Base-by-base conservation (phyloP, 2,329 filamentous ascomycete genomes). In the Colletotrichum tabaci region DNA sequence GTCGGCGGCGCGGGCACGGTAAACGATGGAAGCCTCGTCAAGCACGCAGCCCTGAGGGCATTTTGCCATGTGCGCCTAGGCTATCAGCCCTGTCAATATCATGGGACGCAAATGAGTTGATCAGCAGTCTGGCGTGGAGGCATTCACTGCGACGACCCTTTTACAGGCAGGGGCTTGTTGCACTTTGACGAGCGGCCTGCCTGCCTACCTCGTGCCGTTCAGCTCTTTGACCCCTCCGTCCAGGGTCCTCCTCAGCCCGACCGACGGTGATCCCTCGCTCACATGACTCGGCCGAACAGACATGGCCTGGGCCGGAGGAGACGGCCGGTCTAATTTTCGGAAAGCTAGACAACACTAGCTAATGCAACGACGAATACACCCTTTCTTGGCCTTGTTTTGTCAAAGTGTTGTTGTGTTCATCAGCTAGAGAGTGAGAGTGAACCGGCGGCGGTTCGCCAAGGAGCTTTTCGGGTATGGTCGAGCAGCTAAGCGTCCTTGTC, bases 271-370 rank as follows among this genome's bases (percentile, higher is more conserved):
- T 47, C 47, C 21, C 21, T 40, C 49, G 40, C 21, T 23, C n/a
- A n/a, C 44, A 56, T 65, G 66, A 58, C 61, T 65, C 61, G 66
- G 66, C 66, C 66, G 61, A 68, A 49, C 15, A 52, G 52, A 44
- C 30, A 16, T 26, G 61, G 66, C 26, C 35, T 35, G 58, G 52
- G 21, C 35, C 42, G 66, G 66, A 65, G 52, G 52, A 68, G 42
- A 64, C 44, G 38, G 52, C 10, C 60, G 35, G 50, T 57, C 26
- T 56, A 9, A 26, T 38, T 53, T 35, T 57, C 30, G 35, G 50
- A 57, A 23, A 57, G 46, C 42, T 50, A 57, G 9, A 38, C 18
- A 7, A n/a, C 44, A 35, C 58, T 49, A 18, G 18, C 13, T 23
- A 26, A 47, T n/a, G 7, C n/a, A 38, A 16, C 15, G 42, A 61